Evolutionary conservation across 108 stramenopile species (phyloP), one percentile per base, ranked within the genome.

Genomic region (Nitzschia sp.): DNA sequence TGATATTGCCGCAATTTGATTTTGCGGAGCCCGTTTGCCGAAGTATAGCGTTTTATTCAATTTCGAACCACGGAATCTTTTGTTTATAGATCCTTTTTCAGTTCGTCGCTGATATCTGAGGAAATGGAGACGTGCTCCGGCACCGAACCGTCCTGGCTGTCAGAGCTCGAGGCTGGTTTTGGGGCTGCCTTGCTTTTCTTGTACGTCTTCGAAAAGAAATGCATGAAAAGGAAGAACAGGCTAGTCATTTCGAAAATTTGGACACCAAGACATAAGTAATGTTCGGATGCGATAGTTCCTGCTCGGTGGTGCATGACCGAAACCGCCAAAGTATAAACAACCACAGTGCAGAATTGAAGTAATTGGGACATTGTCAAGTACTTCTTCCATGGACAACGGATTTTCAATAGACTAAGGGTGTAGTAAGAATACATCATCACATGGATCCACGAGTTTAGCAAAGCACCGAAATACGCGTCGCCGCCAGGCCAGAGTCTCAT

Each of bases 381-480:
- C 69, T 71, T 74, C 73, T 98, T 98, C 98, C 98, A 98, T 54
- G 96, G 92, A 58, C 92, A 93, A 26, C 33, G 27, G 47, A 77
- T 48, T 67, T 87, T 89, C 46, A 93, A 24, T 28, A 95, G 59
- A 17, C 85, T 82, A 28, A 95, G 59, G 9, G 90, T 87, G 81
- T 99, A 99, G 82, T 99, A 99, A 0, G 96, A 91, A 82, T 99
- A 99, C 98, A 99, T 98, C 65, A 99, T 79, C 26, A 97, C 95
- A 83, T 99, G 99, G 74, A 99, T 98, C 74, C 85, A 82, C 3
- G 96, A 96, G 74, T 99, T 99, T 26, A 97, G 70, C 23, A 99
- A 76, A 18, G 98, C 95, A 21, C 98, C 98, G 72, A 98, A 95
- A 89, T 98, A 99, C 23, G 87, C 71, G 74, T 99, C 99, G 24